Evolutionary conservation across 169 alveolate genomes (phyloP), one percentile per base, ranked within the genome.

Genomic region (Babesia divergens): DNA sequence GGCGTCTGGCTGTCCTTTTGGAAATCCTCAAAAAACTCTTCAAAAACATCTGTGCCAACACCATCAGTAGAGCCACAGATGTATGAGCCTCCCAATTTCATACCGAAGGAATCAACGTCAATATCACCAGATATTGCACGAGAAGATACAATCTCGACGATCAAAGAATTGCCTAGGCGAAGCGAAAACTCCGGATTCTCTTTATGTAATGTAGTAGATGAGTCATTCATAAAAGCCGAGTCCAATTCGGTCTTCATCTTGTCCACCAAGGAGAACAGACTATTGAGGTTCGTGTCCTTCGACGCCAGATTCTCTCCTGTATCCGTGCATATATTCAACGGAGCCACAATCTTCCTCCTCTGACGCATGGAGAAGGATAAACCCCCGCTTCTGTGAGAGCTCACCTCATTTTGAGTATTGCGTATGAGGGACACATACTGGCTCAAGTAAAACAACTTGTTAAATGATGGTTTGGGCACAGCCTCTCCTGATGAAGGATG

Each of bases 51-150:
- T 16, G 16, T 13, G 20, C 16, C 16, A 11, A 40, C 16, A 13
- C 16, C 16, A 13, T 32, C 11, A 2, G 3, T 18, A 13, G 37
- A 26, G 0, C 29, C 53, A n/a, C 40, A 46, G 50, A 26, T 7
- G 22, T 20, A 28, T 18, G 18, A 40, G 3, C 13, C 4, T 1
- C 35, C n/a, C 11, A 32, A 1, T 1, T 13, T 11, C 13, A 1
- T 18, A 9, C 38, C n/a, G 3, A 51, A 24, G 9, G 60, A 51
- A 18, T 35, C 52, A 28, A 60, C 22, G n/a, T 26, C 56, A 2
- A 72, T 24, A 29, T 72, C 83, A 16, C 83, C 83, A 13, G 54
- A 24, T 31, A 72, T 51, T 29, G 83, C 83, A 14, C 83, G 59
- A 37, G 76, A 14, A n/a, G 75, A 49, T 46, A 72, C 83, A 37